A percentile compares a stretch with the other conserved stretches of the same genome.
These are phyloP conservation scores for Eucalyptus caleyi DNA, from an alignment of 345 rosid genomes.

Conservation along the genomic window DNA sequence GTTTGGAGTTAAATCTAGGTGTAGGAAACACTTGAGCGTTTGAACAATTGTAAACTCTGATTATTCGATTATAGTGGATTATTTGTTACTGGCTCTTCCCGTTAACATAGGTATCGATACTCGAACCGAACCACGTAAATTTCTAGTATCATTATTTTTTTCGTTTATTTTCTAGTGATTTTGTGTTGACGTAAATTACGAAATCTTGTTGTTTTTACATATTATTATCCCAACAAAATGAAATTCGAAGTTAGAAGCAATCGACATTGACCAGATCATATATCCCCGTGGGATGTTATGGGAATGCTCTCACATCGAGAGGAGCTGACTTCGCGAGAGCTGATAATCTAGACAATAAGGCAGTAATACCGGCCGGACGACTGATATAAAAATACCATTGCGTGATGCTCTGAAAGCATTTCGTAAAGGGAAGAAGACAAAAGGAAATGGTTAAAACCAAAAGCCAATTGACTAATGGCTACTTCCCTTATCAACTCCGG, in stretches of 20 bases:
- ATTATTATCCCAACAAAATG: too few species aligned
- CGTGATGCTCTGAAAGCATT: background rate
- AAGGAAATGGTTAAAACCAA: background rate
- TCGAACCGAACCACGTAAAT: rapidly evolving
- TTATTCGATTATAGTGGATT: too few species aligned
- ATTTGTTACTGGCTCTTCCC: rapidly evolving
- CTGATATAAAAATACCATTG: background rate
- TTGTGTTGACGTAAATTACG: too few species aligned
- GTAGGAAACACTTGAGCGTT: too few species aligned
- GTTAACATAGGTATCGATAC: rapidly evolving
- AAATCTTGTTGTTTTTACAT: too few species aligned
- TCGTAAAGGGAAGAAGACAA: background rate
- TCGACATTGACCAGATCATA: background rate
- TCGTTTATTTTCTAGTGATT: too few species aligned
- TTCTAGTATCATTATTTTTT: too few species aligned
- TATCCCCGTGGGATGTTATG: background rate
- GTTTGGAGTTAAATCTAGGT: rapidly evolving
- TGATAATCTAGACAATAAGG: background rate
- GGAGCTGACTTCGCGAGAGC: background rate
- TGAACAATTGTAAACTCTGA: rapidly evolving
- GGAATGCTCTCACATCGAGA: background rate
- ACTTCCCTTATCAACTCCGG: too few species aligned
- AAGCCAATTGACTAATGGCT: background rate
- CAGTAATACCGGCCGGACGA: background rate
- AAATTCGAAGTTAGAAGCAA: background rate